Conservation (phyloP, 257 asterid species). For the Dorcoceras hygrometricum region DNA sequence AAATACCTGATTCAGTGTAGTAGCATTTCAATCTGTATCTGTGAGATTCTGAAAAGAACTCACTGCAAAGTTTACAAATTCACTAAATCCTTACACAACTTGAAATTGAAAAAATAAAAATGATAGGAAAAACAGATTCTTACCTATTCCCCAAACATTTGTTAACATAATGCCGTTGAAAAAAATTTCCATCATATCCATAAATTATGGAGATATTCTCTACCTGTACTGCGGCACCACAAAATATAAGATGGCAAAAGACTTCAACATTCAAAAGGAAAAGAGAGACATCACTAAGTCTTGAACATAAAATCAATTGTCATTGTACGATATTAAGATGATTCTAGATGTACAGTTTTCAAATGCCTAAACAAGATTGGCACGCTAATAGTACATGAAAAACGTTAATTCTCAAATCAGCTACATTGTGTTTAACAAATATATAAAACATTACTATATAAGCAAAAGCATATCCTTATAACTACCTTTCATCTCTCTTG, state of each 20-base stretch:
- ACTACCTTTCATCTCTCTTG: no score
- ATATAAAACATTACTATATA: no score
- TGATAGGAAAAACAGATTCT: background rate
- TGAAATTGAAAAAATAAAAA: slow-evolving; percentile 22
- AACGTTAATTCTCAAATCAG: no score
- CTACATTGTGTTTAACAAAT: no score
- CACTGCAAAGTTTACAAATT: slow-evolving; percentile 36
- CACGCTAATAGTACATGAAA: no score
- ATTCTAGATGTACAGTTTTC: no score
- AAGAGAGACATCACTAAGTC: background rate
- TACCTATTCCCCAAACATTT: slow-evolving; percentile 53
- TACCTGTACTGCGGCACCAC: slow-evolving; percentile 34
- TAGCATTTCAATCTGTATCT: slow-evolving; percentile 73
- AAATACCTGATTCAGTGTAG: slow-evolving; percentile 59
- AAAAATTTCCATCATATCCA: slow-evolving; percentile 59
- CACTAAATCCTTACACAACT: background rate
- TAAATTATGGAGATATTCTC: slow-evolving; percentile 56
- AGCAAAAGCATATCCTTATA: no score
- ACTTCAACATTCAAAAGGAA: background rate
- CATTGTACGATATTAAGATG: no score
- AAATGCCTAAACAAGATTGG: no score
- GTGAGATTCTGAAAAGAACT: slow-evolving; percentile 66
- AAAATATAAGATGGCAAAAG: slow-evolving; percentile 4
- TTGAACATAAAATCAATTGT: no score
- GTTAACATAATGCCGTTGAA: slow-evolving; percentile 54